Base-by-base conservation (phyloP, 345 rosid genomes). In the Eucalyptus cladocalyx region DNA sequence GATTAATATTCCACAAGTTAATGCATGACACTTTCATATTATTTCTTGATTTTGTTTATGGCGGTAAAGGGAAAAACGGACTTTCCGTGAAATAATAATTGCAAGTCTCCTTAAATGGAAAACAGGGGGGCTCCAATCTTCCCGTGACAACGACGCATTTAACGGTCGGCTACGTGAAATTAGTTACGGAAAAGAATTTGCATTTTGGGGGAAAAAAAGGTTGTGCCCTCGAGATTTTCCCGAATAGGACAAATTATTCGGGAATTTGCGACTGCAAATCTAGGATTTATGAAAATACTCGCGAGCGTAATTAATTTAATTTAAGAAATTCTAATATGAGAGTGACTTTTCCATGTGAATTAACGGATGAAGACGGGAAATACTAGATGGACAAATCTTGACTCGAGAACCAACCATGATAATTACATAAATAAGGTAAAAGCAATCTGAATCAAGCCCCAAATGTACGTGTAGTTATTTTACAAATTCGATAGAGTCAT, bases 381-480 rank as follows among this genome's bases (percentile, higher is more conserved):
- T 19, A 53, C 11, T 53, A 53, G 5, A 0, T 8, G 2, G 26
- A 53, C 58, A 19, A 53, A 19, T 53, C 58, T 53, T 53, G 0
- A 19, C 26, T 1, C 7, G 58, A 53, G 58, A 53, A 53, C 58
- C 24, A 53, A 8, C 5, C 19, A 3, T 51, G 56, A 51, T 53
- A 53, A 18, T 62, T 62, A 30, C 5, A 30, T 62, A 13, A 62
- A 60, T 60, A 34, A 62, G 5, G 69, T 30, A 62, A n/a, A 65
- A 65, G 37, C 19, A 65, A 14, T 30, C 2, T 0, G 0, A 8
- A 62, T 62, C 3, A 30, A 30, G 0, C 5, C 19, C 0, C 19
- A 2, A 62, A 28, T 14, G 18, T 0, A 53, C 4, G 9, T 10
- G 4, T 32, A 7, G 8, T n/a, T 15, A 15, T 15, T n/a, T 65